Evolutionary conservation across 345 rosid genomes (phyloP).

Genomic region (Syzygium aqueum): DNA sequence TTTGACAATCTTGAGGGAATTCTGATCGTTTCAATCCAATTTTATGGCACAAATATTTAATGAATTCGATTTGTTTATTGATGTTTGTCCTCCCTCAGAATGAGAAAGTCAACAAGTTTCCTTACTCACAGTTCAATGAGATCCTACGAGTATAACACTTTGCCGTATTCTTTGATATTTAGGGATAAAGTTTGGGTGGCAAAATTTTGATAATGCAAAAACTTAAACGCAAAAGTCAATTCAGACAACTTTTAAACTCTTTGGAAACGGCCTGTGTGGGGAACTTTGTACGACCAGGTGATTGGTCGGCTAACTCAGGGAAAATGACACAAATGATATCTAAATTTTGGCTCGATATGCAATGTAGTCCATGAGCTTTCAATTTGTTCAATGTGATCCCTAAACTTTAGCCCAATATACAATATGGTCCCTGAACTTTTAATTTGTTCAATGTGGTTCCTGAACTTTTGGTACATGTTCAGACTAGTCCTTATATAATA

Average conservation of each 20-base stretch:
- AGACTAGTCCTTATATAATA: too few species aligned
- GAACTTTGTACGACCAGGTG: not conserved
- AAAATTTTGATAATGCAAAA: not conserved
- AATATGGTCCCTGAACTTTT: too few species aligned
- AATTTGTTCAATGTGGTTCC: too few species aligned
- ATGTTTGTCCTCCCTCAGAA: not conserved
- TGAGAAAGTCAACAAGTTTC: not conserved
- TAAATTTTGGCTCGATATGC: too few species aligned
- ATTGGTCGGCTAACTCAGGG: not conserved
- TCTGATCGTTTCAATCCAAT: not conserved
- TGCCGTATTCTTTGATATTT: not conserved
- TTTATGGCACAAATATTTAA: not conserved
- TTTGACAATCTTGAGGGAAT: not conserved
- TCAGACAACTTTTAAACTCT: not conserved
- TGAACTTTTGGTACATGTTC: too few species aligned
- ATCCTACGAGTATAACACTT: not conserved
- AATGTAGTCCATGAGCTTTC: too few species aligned
- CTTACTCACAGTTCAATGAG: not conserved
- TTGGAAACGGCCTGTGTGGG: not conserved
- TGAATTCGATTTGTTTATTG: not conserved
- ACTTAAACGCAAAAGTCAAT: not conserved
- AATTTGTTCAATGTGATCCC: too few species aligned
- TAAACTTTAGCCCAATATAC: too few species aligned
- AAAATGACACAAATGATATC: too few species aligned
- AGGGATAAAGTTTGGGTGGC: not conserved